A percentile compares a stretch with the other conserved stretches of the same genome.
These are phyloP conservation scores for Bidens hawaiensis DNA, from an alignment of 140 eudicot genomes.

Conservation along the genomic window DNA sequence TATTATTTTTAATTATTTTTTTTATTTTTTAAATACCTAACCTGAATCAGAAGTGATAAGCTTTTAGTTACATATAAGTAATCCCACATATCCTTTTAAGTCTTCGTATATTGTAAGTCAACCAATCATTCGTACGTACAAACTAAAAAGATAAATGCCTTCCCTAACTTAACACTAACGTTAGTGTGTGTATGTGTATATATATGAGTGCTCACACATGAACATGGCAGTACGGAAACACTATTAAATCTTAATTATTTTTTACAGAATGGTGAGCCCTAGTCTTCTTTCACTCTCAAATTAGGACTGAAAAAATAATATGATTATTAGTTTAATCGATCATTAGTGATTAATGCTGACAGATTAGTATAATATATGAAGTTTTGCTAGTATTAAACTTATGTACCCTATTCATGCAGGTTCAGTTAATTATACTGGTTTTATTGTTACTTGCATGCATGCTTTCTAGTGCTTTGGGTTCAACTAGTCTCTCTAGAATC, in stretches of 20 bases:
- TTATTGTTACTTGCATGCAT: conserved; percentile 26
- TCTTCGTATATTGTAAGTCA: neutral
- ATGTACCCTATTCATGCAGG: conserved; percentile 23
- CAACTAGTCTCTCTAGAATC: conserved; percentile 7
- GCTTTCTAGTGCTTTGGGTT: conserved; percentile 17
- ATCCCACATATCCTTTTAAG: neutral
- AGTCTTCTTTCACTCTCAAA: neutral
- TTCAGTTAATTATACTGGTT: conserved; percentile 13
- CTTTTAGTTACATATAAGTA: conserved; percentile 13
- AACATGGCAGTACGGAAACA: neutral
- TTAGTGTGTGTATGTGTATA: neutral
- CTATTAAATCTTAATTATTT: neutral
- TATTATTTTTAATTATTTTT: too few relatives aligned
- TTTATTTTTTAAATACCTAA: too few relatives aligned
- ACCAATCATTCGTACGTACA: neutral
- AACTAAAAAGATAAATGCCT: neutral
- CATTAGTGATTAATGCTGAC: neutral
- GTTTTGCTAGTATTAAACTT: conserved; percentile 12
- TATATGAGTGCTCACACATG: neutral
- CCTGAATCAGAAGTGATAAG: neutral
- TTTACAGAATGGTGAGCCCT: conserved; percentile 6
- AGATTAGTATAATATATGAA: neutral
- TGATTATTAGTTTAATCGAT: neutral
- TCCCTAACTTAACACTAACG: neutral
- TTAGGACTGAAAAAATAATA: neutral